phyloP scores from a whole-genome alignment of 164 flowering plant genomes.

The Platanus orientalis region DNA sequence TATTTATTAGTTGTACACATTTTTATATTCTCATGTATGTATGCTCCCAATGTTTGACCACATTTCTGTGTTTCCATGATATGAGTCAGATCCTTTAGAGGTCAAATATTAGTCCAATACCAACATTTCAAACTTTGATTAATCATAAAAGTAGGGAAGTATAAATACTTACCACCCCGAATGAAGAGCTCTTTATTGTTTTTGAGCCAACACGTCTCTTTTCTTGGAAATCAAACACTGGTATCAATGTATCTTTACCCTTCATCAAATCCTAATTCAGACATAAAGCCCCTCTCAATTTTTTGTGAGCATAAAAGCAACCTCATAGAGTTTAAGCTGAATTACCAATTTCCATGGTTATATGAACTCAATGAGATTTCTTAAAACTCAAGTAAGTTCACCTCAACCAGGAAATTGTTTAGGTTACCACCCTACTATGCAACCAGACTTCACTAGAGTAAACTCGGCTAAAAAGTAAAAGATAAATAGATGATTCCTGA shows the following conservation, averaged over 20 bases:
- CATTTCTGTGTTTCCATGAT: too few species aligned
- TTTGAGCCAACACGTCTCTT: constrained; percentile 69
- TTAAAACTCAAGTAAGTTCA: background rate
- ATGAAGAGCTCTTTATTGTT: constrained; percentile 60
- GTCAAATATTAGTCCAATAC: background rate
- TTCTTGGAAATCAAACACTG: constrained; percentile 86
- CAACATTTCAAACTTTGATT: background rate
- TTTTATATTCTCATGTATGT: too few species aligned
- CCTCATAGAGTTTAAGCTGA: constrained; percentile 3
- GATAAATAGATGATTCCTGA: background rate
- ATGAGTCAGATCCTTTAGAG: too few species aligned
- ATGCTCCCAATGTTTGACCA: too few species aligned
- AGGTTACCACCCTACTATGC: background rate
- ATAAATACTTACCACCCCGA: constrained; percentile 68
- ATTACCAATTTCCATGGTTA: background rate
- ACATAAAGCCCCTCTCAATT: too few species aligned
- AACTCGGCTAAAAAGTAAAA: background rate
- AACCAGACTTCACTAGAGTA: background rate
- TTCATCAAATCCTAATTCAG: constrained; percentile 73
- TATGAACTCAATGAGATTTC: background rate
- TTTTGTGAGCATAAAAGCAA: background rate
- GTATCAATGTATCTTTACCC: constrained; percentile 70
- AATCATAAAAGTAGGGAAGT: background rate
- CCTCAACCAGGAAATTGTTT: background rate
- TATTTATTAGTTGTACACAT: too few species aligned